Evolutionary conservation across 495 filamentous ascomycete species (phyloP).

Genomic region (Neurospora discreta): DNA sequence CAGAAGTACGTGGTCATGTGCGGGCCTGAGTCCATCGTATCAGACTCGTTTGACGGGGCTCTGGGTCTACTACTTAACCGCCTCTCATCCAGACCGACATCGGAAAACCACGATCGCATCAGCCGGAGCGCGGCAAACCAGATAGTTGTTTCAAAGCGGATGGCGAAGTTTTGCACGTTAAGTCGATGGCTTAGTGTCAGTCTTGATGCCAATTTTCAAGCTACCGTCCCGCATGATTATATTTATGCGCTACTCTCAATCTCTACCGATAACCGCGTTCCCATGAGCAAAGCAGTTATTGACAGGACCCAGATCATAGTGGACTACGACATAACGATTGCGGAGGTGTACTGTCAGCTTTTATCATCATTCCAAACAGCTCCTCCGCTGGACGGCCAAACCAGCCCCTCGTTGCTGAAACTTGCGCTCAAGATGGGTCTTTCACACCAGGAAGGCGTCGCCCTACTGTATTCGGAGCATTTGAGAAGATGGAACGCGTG

Average conservation of each 20-base stretch:
- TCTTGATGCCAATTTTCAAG: neutral
- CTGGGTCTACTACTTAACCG: too few relatives aligned
- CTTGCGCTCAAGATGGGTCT: neutral
- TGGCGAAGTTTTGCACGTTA: neutral
- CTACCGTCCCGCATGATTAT: neutral
- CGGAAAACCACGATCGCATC: neutral
- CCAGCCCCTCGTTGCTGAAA: too few relatives aligned
- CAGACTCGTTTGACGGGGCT: neutral
- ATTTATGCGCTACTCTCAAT: neutral
- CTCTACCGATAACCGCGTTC: neutral
- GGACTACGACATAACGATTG: neutral
- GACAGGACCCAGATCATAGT: neutral
- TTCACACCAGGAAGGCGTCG: neutral
- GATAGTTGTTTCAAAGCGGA: neutral
- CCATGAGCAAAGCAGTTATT: neutral
- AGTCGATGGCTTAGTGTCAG: neutral
- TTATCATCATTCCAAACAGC: neutral
- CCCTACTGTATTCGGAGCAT: neutral
- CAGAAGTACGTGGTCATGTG: neutral
- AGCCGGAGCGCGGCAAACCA: neutral
- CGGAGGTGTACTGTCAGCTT: neutral
- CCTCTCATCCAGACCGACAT: too few relatives aligned
- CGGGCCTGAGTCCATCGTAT: neutral
- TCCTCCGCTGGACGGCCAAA: too few relatives aligned
- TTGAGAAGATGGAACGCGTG: neutral